Conservation (phyloP, 495 filamentous ascomycete genomes). For the Bombardia bombarda region DNA sequence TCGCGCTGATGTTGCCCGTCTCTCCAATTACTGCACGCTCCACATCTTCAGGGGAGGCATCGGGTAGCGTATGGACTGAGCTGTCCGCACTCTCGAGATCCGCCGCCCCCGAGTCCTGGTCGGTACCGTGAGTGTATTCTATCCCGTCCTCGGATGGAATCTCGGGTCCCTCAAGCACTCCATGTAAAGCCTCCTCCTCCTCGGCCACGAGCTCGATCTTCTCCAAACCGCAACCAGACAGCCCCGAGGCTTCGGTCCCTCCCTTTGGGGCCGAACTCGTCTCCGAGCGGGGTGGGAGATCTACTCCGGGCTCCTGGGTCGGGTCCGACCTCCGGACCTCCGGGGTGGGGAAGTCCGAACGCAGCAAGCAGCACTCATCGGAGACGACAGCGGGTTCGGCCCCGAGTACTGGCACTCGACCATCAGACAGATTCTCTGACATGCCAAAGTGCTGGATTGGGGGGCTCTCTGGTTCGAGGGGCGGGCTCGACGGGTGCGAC, state of each 20-base stretch:
- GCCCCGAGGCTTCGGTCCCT: slow-evolving; percentile 3
- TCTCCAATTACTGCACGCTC: too few species aligned
- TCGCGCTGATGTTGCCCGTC: too few species aligned
- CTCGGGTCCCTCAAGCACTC: background rate
- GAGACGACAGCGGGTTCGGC: slow-evolving; percentile 10
- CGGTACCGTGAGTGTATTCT: too few species aligned
- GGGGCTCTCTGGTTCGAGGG: background rate
- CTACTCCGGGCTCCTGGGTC: background rate
- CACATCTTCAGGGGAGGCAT: too few species aligned
- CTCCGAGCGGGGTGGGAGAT: slow-evolving; percentile 1
- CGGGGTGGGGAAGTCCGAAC: slow-evolving; percentile 17
- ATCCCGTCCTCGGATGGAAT: background rate
- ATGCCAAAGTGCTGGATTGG: background rate
- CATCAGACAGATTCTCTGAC: background rate
- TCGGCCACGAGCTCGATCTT: background rate
- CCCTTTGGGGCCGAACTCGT: slow-evolving; percentile 11
- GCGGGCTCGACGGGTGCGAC: too few species aligned
- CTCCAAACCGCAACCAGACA: too few species aligned
- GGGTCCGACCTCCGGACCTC: slow-evolving; percentile 10
- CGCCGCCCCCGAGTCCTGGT: too few species aligned
- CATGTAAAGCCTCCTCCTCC: too few species aligned
- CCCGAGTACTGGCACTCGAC: slow-evolving; percentile 7
- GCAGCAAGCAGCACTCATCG: background rate
- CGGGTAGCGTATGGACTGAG: too few species aligned
- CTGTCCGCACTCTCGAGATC: too few species aligned